Percentiles rank a stretch among this genome's conserved stretches.
phyloP scores from a whole-genome alignment of 495 filamentous ascomycete species.

The Neurospora tetraspora region DNA sequence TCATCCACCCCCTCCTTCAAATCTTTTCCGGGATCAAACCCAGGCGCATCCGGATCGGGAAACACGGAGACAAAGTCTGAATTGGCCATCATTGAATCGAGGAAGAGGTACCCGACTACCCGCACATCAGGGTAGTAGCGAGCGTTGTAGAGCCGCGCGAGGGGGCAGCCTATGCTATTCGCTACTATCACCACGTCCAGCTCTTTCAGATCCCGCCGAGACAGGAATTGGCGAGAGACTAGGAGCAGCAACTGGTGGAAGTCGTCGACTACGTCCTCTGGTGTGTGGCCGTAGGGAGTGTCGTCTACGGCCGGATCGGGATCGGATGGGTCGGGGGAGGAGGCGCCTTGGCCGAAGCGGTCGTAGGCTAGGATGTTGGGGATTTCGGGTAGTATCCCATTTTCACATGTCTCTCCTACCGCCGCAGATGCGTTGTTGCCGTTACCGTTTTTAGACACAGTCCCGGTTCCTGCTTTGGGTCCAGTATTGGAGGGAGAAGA shows the following conservation, averaged over 20 bases:
- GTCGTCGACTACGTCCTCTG: constrained; percentile 36
- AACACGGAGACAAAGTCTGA: constrained; percentile 48
- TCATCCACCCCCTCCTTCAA: constrained; percentile 36
- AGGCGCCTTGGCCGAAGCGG: constrained; percentile 52
- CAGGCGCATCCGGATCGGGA: constrained; percentile 46
- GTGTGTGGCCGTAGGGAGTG: constrained; percentile 44
- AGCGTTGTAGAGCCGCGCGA: constrained; percentile 47
- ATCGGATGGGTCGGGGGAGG: constrained; percentile 46
- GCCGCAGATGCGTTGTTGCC: not conserved
- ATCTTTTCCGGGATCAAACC: constrained; percentile 28
- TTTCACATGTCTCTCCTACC: not conserved
- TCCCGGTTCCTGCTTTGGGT: not conserved
- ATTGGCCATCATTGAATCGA: constrained; percentile 56
- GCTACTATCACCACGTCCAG: constrained; percentile 38
- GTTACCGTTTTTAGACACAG: not conserved
- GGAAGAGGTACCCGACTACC: constrained; percentile 41
- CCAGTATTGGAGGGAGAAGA: not conserved
- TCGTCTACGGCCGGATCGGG: constrained; percentile 8
- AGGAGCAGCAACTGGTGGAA: constrained; percentile 41
- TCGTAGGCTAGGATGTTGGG: constrained; percentile 48
- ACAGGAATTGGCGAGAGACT: constrained; percentile 11
- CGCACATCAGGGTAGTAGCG: constrained; percentile 23
- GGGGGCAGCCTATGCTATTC: constrained; percentile 51
- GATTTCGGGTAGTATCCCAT: constrained; percentile 1
- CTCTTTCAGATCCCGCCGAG: not conserved